Conservation (phyloP, 2,329 filamentous ascomycete genomes). For the Trichoderma sp. region DNA sequence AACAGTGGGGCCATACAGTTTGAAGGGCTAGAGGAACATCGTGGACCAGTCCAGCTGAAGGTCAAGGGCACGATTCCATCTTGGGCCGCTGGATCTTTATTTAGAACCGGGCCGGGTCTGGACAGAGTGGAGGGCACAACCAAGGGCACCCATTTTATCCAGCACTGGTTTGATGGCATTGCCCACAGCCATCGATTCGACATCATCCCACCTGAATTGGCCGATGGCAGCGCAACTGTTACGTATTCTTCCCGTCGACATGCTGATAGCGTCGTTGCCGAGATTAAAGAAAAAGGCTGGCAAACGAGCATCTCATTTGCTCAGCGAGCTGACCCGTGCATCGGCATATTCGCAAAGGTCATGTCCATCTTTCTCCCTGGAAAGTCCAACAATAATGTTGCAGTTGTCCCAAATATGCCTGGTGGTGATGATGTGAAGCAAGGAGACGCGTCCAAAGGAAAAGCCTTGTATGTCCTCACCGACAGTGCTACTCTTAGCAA, state of each 20-base stretch:
- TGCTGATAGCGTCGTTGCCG: constrained; percentile 59
- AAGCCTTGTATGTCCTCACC: constrained; percentile 28
- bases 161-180: constrained; percentile 81
- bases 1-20: constrained; percentile 47
- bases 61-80: constrained; percentile 65
- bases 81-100: constrained; percentile 69
- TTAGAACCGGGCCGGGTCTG: constrained; percentile 69
- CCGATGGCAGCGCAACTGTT: constrained; percentile 40
- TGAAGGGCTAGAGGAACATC: constrained; percentile 63
- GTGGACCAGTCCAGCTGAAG: constrained; percentile 58
- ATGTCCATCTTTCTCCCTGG: constrained; percentile 55
- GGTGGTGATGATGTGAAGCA: constrained; percentile 34
- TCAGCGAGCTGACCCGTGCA: constrained; percentile 69
- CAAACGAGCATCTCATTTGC: constrained; percentile 61
- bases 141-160: constrained; percentile 57
- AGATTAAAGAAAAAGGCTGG: constrained; percentile 58
- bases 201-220: constrained; percentile 47
- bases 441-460: constrained; percentile 21
- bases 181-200: constrained; percentile 70
- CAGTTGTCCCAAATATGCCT: constrained; percentile 62
- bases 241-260: constrained; percentile 70
- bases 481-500: constrained; percentile 57
- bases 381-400: constrained; percentile 58
- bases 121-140: constrained; percentile 57
- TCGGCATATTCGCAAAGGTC: constrained; percentile 68